Evolutionary conservation across 2,329 filamentous ascomycete species (phyloP), one percentile per base, ranked within the genome.

Genomic region (Trichoderma sp.): DNA sequence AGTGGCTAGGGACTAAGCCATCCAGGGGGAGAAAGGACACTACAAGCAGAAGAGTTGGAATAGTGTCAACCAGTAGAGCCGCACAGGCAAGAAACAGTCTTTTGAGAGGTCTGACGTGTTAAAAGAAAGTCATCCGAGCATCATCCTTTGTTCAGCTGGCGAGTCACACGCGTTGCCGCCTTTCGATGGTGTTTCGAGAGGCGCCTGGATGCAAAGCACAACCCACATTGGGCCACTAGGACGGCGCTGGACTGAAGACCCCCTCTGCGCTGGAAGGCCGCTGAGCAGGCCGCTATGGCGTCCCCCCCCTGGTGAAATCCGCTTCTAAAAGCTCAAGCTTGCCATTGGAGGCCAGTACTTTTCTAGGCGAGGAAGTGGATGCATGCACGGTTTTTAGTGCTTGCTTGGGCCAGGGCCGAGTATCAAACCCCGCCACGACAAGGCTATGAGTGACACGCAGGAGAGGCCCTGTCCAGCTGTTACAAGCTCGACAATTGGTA

Each of bases 181-280:
- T 31, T 13, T 31, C 13, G 4, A 27, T 5, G 43, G 11, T 8
- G 61, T 64, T 64, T 64, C 61, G 61, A 55, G 31, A 64, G 61
- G 31, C 61, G 61, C 61, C 47, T 40, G 47, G 16, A 43, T 43
- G 33, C 11, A 13, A 4, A 31, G 47, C 53, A 37, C n/a, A 37
- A 47, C 2, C 4, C 27, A 29, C 60, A 40, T 49, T 14, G 13
- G 55, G 61, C 61, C 61, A 64, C 61, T 55, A 63, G 55, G 60
- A 63, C 21, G 13, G 47, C 43, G 47, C 43, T 53, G 31, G 16
- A 33, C 37, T 43, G 37, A 19, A n/a, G 37, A 19, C 43, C 60
- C 60, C 60, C 33, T 35, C 33, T 35, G 53, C 60, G 60, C 61
- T 40, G 49, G 11, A 40, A 64, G 24, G 47, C 47, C 47, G 53